A percentile compares a stretch with the other conserved stretches of the same genome.
phyloP scores from a whole-genome alignment of 768 basidiomycete species.

The Collybia sp. region DNA sequence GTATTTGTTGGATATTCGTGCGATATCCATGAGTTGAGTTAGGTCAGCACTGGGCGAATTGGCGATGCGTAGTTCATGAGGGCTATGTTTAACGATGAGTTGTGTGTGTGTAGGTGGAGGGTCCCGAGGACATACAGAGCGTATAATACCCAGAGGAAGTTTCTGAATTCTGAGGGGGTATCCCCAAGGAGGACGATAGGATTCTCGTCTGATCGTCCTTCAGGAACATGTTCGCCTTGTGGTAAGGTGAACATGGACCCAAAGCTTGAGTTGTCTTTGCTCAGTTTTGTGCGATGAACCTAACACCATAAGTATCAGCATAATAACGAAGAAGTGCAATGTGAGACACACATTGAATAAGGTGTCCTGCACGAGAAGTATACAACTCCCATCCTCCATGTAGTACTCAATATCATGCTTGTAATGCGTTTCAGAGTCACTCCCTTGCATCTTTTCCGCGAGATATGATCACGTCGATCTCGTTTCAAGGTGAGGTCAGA shows the following conservation, averaged over 20 bases:
- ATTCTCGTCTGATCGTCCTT: constrained; percentile 61
- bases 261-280: constrained; percentile 63
- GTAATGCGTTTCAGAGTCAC: constrained; percentile 4
- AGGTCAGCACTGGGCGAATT: constrained; percentile 48
- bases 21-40: constrained; percentile 53
- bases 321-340: constrained; percentile 1
- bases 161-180: constrained; percentile 58
- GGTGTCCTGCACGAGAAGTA: constrained; percentile 56
- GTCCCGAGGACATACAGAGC: constrained; percentile 47
- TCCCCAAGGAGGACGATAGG: constrained; percentile 65
- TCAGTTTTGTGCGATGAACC: constrained; percentile 59
- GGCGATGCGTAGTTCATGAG: constrained; percentile 51
- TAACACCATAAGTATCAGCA: constrained; percentile 16
- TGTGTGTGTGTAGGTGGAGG: background rate
- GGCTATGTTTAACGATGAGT: constrained; percentile 34
- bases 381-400: constrained; percentile 64
- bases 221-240: constrained; percentile 41
- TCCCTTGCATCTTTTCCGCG: constrained; percentile 1
- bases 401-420: constrained; percentile 54
- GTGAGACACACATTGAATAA: constrained; percentile 57
- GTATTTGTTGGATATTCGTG: constrained; percentile 67
- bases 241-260: constrained; percentile 64
- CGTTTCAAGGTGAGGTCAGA: too few species aligned
- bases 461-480: background rate
- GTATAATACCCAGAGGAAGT: constrained; percentile 76